Conservation (phyloP, 352 stramenopile species). For the Hyphochytrium catenoides region DNA sequence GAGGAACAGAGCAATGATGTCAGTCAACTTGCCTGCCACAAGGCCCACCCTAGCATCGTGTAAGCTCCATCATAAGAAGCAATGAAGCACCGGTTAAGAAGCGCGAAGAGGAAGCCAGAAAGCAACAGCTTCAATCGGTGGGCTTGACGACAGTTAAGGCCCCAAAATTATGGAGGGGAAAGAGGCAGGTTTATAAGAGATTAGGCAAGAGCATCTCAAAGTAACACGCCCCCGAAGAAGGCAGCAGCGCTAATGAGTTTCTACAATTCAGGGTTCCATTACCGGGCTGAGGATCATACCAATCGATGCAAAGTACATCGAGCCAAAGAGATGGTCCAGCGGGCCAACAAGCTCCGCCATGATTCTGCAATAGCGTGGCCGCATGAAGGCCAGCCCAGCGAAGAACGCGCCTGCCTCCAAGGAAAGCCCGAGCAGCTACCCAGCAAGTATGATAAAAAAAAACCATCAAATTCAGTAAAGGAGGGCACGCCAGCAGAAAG, state of each 20-base stretch:
- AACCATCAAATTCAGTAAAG: too few relatives aligned
- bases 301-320: conserved; percentile 64
- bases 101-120: too few relatives aligned
- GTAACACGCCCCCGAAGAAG: not conserved
- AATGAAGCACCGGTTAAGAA: too few relatives aligned
- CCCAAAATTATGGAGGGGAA: conserved; percentile 35
- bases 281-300: conserved; percentile 57
- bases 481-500: too few relatives aligned
- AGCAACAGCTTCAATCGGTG: too few relatives aligned
- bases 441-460: too few relatives aligned
- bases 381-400: conserved; percentile 45
- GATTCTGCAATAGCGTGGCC: conserved; percentile 23
- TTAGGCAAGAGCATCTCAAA: not conserved
- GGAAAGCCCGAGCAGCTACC: conserved; percentile 28
- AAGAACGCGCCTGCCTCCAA: conserved; percentile 56
- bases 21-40: too few relatives aligned
- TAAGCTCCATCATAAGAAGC: too few relatives aligned
- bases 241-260: not conserved
- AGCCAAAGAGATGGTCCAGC: conserved; percentile 61
- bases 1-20: too few relatives aligned
- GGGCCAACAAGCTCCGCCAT: conserved; percentile 55
- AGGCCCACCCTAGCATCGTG: too few relatives aligned
- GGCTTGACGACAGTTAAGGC: conserved; percentile 57
- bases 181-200: conserved; percentile 12
- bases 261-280: not conserved